Evolutionary conservation across 768 basidiomycete species (phyloP).

Genomic region (Obba rivulosa): DNA sequence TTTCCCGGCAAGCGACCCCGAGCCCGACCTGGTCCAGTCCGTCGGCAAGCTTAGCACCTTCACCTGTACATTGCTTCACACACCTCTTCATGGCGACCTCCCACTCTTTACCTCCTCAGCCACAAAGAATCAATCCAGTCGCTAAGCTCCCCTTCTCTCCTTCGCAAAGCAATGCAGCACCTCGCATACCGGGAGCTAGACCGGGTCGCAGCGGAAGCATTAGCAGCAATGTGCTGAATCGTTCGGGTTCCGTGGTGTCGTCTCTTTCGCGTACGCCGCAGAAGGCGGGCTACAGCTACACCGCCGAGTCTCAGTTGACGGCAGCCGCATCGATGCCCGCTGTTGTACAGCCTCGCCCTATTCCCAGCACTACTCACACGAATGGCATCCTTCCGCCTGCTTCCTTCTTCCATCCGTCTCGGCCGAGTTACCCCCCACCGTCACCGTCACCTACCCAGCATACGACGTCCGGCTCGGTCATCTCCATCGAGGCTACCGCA

Average conservation of each 20-base stretch:
- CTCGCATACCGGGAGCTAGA: slow-evolving; percentile 11
- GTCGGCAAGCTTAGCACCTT: too few species aligned
- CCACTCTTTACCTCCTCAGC: slow-evolving; percentile 24
- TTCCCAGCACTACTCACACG: slow-evolving; percentile 44
- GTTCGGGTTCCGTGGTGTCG: slow-evolving; percentile 11
- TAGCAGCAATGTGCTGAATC: slow-evolving; percentile 11
- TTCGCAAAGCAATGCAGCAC: slow-evolving; percentile 7
- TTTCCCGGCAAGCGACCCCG: too few species aligned
- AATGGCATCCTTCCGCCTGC: slow-evolving; percentile 74
- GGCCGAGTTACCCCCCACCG: slow-evolving; percentile 47
- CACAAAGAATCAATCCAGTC: slow-evolving; percentile 13
- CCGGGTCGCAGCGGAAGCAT: too few species aligned
- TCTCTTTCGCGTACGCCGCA: slow-evolving; percentile 9
- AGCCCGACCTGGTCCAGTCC: too few species aligned
- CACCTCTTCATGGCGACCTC: slow-evolving; percentile 20
- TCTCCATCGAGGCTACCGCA: slow-evolving; percentile 19
- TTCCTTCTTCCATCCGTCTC: slow-evolving; percentile 71
- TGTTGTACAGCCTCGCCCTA: slow-evolving; percentile 15
- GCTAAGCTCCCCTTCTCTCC: slow-evolving; percentile 24
- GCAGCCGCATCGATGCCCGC: slow-evolving; percentile 16
- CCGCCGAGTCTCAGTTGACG: slow-evolving; percentile 13
- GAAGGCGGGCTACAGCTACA: slow-evolving; percentile 5
- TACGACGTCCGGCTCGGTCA: slow-evolving; percentile 26
- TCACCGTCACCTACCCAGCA: slow-evolving; percentile 29
- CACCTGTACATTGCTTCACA: slow-evolving; percentile 15